Evolutionary conservation across 805 yeast genomes (phyloP), one percentile per base, ranked within the genome.

Genomic region (Metschnikowia anglica): DNA sequence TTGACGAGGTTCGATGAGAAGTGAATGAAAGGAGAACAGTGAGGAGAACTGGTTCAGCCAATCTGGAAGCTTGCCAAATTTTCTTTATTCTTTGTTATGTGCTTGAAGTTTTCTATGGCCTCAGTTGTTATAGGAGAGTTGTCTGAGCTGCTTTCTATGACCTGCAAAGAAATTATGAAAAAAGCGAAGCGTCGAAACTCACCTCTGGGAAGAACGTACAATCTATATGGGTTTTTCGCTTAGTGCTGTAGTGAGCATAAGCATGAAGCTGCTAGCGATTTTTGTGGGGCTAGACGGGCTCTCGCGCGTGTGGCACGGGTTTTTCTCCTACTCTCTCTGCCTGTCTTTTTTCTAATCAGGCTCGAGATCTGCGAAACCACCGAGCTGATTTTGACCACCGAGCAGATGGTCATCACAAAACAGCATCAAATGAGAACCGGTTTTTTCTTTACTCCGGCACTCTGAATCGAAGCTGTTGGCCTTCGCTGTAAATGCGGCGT

Each of bases 401-500:
- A n/a, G n/a, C n/a, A n/a, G n/a, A n/a, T n/a, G n/a, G n/a, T n/a
- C n/a, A n/a, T n/a, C n/a, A n/a, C n/a, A n/a, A n/a, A n/a, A n/a
- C n/a, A n/a, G n/a, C n/a, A n/a, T n/a, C 16, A 26, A 26, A 4
- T 12, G 27, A 20, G 32, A 31, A 23, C n/a, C 18, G n/a, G 5
- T n/a, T 11, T n/a, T n/a, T n/a, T 17, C 31, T 35, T 21, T n/a
- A 18, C 28, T 24, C 13, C 18, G 84, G 84, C 1, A 75, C 79
- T 47, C 66, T 70, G 58, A 79, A 80, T 54, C 83, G 64, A 28
- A 73, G 60, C 43, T 63, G 68, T 48, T 76, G 79, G 2, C 93
- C 95, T 54, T 84, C 89, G 29, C 70, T 67, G 55, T 90, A 90
- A 12, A 95, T 76, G 30, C 76, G 73, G 23, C 81, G 76, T 55